phyloP scores from a whole-genome alignment of 1,284 basidiomycete species.

The Pascua sp. region DNA sequence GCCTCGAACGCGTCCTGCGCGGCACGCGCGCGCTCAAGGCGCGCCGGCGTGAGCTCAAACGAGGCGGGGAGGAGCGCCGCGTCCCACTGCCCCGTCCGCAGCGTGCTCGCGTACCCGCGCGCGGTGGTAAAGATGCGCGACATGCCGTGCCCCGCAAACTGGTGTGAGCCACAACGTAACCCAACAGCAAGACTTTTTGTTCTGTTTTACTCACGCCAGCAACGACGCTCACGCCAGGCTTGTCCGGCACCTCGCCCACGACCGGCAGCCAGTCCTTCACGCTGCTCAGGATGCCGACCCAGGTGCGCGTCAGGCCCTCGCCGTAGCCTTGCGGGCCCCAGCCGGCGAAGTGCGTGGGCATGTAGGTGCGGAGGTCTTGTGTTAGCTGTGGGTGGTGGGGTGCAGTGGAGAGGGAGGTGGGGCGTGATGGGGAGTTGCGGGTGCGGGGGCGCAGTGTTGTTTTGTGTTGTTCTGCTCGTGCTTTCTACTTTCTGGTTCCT shows the following conservation, averaged over 20 bases:
- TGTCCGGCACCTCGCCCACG: conserved; percentile 28
- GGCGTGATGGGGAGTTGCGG: too few species aligned
- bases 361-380: conserved; percentile 18
- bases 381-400: background rate
- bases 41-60: conserved; percentile 22
- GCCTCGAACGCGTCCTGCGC: background rate
- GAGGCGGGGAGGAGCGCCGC: conserved; percentile 16
- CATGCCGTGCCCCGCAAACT: conserved; percentile 23
- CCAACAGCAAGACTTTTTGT: too few species aligned
- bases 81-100: conserved; percentile 23
- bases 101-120: conserved; percentile 17
- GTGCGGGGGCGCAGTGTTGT: too few species aligned
- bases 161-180: too few species aligned
- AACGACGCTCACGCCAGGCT: conserved; percentile 20
- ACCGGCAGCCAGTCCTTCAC: conserved; percentile 28
- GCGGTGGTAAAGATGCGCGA: conserved; percentile 26
- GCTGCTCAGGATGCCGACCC: conserved; percentile 26
- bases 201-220: conserved; percentile 18
- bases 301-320: conserved; percentile 25
- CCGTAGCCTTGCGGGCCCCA: conserved; percentile 26
- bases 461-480: too few species aligned
- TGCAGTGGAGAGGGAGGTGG: too few species aligned
- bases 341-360: conserved; percentile 16
- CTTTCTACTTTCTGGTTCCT: too few species aligned
- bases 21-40: conserved; percentile 13